phyloP scores from a whole-genome alignment of 306 rosid genomes.

The Rosa rugosa region DNA sequence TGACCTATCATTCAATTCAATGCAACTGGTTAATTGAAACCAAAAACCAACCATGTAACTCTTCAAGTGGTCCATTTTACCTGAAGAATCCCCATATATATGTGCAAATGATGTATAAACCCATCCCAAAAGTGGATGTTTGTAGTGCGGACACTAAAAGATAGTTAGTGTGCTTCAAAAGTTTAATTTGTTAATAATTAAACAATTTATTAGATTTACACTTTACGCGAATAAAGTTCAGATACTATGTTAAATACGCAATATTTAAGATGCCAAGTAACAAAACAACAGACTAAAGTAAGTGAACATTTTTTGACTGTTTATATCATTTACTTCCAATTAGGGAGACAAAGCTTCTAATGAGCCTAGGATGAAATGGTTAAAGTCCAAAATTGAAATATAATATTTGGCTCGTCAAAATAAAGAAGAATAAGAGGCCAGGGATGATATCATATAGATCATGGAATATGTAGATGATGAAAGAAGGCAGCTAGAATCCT shows the following conservation, averaged over 20 bases:
- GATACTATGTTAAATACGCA: no score
- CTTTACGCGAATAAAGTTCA: no score
- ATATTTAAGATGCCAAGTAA: no score
- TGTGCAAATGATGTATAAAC: background rate
- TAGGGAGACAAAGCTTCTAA: background rate
- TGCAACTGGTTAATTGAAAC: background rate
- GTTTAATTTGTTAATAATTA: no score
- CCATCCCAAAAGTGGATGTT: no score
- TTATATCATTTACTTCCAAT: background rate
- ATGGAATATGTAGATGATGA: constrained; percentile 35
- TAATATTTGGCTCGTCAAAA: background rate
- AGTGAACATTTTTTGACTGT: background rate
- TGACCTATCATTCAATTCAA: background rate
- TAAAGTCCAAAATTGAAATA: background rate
- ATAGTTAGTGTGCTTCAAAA: no score
- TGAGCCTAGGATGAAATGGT: background rate
- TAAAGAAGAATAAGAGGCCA: background rate
- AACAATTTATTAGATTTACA: no score
- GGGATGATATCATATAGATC: constrained; percentile 10
- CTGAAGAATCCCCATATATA: background rate
- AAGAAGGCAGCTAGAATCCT: constrained; percentile 39
- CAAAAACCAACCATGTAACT: background rate
- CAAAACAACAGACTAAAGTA: background rate
- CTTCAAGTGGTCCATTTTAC: background rate
- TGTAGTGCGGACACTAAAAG: background rate